Evolutionary conservation across 768 basidiomycete species (phyloP), one percentile per base, ranked within the genome.

Genomic region (Saitozyma podzolica): DNA sequence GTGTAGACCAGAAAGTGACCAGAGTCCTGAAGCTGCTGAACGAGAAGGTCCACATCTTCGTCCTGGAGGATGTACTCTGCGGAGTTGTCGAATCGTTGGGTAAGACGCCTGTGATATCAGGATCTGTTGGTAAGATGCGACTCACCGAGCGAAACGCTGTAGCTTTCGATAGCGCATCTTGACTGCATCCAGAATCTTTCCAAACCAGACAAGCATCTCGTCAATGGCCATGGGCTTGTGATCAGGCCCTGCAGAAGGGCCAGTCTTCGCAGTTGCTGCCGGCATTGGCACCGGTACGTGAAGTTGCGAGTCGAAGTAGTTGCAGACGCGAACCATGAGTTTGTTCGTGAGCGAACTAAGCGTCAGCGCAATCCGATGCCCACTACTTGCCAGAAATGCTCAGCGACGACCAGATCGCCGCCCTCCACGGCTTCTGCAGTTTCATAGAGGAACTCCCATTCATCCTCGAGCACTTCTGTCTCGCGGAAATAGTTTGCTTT

Each of bases 401-500:
- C 95, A 10, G 94, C 94, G 9, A 99, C 93, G 5, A 95, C 82
- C 56, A 89, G 81, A 17, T 95, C 92, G 20, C 94, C 96, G 6
- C 91, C 91, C 17, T 86, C 83, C 9, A 92, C 88, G 43, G 88
- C 90, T 77, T 93, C 83, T 61, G 92, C 92, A 56, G 95, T 92
- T 77, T 91, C 90, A 67, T 90, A 90, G 80, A 98, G 88, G 19
- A 95, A 94, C 17, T 90, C 88, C 90, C 93, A 95, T 72, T 98
- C 93, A 7, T 89, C 88, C 76, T 99, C 95, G 43, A 99, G 84
- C n/a, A 98, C 87, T 77, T 98, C 95, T 0, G 94, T 96, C 82
- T 99, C 96, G 75, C 94, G 92, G 83, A 98, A 94, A 80, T 95
- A 90, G 53, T 94, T 91, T 17, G 89, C 90, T 77, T 91, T 92